Conservation (phyloP, 2,329 filamentous ascomycete genomes). For the Cladosporium sp. region DNA sequence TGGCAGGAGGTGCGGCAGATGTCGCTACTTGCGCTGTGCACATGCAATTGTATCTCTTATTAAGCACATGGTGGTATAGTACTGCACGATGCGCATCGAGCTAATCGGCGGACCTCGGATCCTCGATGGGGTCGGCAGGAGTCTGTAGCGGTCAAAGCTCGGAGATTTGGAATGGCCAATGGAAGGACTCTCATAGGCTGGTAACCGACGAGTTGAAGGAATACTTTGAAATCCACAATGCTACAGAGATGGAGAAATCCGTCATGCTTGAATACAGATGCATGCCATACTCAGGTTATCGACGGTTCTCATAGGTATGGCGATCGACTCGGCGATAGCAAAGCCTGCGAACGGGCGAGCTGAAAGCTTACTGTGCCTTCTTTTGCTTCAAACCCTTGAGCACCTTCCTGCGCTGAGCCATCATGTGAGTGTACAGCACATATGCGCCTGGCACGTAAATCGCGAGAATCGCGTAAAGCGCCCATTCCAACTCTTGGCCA, state of each 20-base stretch:
- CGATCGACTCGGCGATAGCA: not conserved
- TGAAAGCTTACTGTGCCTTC: constrained; percentile 29
- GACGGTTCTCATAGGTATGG: not conserved
- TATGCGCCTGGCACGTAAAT: constrained; percentile 86
- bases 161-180: not conserved
- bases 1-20: not conserved
- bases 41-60: not conserved
- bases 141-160: not conserved
- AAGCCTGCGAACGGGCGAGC: not conserved
- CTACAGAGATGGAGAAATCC: not conserved
- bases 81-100: not conserved
- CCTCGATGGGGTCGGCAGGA: not conserved
- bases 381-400: constrained; percentile 62
- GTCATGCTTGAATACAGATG: not conserved
- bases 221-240: not conserved
- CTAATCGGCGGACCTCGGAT: not conserved
- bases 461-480: constrained; percentile 65
- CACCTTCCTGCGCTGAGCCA: constrained; percentile 81
- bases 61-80: not conserved
- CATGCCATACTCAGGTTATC: not conserved
- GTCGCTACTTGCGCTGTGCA: not conserved
- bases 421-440: constrained; percentile 91
- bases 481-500: constrained; percentile 54
- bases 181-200: not conserved
- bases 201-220: not conserved